phyloP scores from a whole-genome alignment of 2,329 filamentous ascomycete species.

The Botrytis tulipae region DNA sequence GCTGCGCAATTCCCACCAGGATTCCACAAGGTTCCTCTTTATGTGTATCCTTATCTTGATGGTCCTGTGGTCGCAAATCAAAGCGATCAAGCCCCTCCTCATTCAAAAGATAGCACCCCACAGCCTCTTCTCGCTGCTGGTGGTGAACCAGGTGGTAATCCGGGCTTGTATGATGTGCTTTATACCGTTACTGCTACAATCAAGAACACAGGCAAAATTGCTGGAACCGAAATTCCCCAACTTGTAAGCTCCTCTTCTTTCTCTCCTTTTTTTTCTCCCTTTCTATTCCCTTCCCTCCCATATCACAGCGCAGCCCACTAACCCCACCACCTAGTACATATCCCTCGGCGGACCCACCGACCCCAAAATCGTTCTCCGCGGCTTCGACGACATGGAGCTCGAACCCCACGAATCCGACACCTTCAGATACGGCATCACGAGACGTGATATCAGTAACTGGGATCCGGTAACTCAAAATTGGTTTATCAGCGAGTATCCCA shows the following conservation, averaged over 20 bases:
- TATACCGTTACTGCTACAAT: slow-evolving; percentile 54
- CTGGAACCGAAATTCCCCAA: slow-evolving; percentile 58
- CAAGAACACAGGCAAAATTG: slow-evolving; percentile 53
- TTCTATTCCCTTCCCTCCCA: slow-evolving; percentile 43
- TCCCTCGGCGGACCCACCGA: slow-evolving; percentile 76
- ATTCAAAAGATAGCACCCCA: slow-evolving; percentile 44
- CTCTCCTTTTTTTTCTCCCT: neutral
- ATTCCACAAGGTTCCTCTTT: slow-evolving; percentile 45
- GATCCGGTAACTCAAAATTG: slow-evolving; percentile 76
- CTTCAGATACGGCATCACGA: slow-evolving; percentile 69
- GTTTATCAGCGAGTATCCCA: slow-evolving; percentile 48
- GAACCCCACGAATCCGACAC: slow-evolving; percentile 61
- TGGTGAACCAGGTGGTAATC: slow-evolving; percentile 53
- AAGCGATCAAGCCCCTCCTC: slow-evolving; percentile 39
- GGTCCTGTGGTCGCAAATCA: slow-evolving; percentile 39
- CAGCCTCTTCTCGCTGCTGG: slow-evolving; percentile 49
- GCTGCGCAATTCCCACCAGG: slow-evolving; percentile 66
- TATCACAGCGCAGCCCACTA: neutral
- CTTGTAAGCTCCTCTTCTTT: slow-evolving; percentile 36
- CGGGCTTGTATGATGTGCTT: slow-evolving; percentile 52
- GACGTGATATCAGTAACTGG: slow-evolving; percentile 87
- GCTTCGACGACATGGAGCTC: slow-evolving; percentile 76
- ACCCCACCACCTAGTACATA: slow-evolving; percentile 55
- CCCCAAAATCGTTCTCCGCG: slow-evolving; percentile 64
- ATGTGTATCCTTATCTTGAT: slow-evolving; percentile 57